Conservation (phyloP, 108 stramenopile genomes). For the Fragilariopsis cylindrus region DNA sequence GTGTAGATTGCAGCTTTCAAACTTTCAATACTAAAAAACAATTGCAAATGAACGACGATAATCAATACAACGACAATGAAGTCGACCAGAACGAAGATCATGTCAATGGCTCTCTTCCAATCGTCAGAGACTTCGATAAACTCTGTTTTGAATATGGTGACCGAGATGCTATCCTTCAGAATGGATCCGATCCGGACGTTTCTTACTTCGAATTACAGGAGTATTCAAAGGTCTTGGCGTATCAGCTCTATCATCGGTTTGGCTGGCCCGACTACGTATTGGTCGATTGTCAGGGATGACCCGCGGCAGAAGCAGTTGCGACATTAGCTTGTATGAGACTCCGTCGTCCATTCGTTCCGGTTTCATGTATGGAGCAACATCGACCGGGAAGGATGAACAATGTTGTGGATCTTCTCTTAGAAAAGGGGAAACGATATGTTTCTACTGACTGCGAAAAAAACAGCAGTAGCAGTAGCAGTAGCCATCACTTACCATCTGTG, state of each 20-base stretch:
- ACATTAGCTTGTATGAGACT: slow-evolving; percentile 47
- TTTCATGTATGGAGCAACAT: slow-evolving; percentile 33
- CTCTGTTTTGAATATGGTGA: slow-evolving; percentile 44
- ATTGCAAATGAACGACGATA: background rate
- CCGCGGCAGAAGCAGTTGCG: slow-evolving; percentile 36
- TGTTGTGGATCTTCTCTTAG: slow-evolving; percentile 29
- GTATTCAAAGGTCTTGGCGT: slow-evolving; percentile 32
- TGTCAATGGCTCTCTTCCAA: background rate
- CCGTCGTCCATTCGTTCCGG: slow-evolving; percentile 39
- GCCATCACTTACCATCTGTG: slow-evolving; percentile 8
- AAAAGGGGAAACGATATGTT: slow-evolving; percentile 5
- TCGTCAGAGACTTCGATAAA: slow-evolving; percentile 17
- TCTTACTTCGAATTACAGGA: slow-evolving; percentile 49
- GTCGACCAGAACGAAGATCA: background rate
- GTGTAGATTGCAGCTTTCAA: too few species aligned
- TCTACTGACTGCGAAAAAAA: background rate
- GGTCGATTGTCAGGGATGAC: slow-evolving; percentile 36
- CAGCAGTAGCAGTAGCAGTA: background rate
- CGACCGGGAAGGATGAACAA: slow-evolving; percentile 19
- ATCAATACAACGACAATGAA: too few species aligned
- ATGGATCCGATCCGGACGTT: slow-evolving; percentile 4
- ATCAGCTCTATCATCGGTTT: slow-evolving; percentile 37
- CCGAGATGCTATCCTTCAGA: slow-evolving; percentile 29
- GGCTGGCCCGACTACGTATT: slow-evolving; percentile 38
- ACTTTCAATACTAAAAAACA: too few species aligned